These are phyloP conservation scores for Endoconidiophora laricicola DNA, from an alignment of 2,329 filamentous ascomycete species.

Conservation along the genomic window DNA sequence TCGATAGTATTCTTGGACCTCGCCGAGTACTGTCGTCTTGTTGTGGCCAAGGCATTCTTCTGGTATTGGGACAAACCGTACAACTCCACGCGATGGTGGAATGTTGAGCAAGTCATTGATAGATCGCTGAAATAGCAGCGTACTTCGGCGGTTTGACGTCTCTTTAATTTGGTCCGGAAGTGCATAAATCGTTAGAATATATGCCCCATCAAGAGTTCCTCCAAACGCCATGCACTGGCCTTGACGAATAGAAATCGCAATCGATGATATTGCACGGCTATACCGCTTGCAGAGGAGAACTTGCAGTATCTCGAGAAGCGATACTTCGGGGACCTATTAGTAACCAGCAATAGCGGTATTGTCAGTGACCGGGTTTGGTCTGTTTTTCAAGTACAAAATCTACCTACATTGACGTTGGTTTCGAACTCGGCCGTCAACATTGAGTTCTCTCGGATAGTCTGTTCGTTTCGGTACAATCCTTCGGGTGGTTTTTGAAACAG, in stretches of 20 bases:
- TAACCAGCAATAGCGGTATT: not conserved
- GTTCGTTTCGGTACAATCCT: not conserved
- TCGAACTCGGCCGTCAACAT: slow-evolving; percentile 5
- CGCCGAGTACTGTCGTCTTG: slow-evolving; percentile 51
- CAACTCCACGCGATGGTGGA: slow-evolving; percentile 45
- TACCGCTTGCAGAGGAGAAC: slow-evolving; percentile 60
- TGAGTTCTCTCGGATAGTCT: not conserved
- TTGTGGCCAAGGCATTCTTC: slow-evolving; percentile 59
- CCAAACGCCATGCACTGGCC: slow-evolving; percentile 59
- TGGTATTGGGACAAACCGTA: slow-evolving; percentile 52
- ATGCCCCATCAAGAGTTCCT: slow-evolving; percentile 62
- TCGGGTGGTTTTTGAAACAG: not conserved
- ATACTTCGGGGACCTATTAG: slow-evolving; percentile 56
- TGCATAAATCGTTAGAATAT: slow-evolving; percentile 57
- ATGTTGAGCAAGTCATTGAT: slow-evolving; percentile 57
- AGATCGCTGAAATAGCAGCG: slow-evolving; percentile 58
- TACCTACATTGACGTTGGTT: slow-evolving; percentile 7
- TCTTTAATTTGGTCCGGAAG: slow-evolving; percentile 52
- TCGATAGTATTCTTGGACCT: slow-evolving; percentile 40
- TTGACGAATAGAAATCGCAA: slow-evolving; percentile 63
- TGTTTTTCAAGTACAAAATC: slow-evolving; percentile 7
- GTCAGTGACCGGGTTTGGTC: not conserved
- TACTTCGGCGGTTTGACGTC: slow-evolving; percentile 65
- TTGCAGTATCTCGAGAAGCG: slow-evolving; percentile 55
- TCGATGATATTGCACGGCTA: slow-evolving; percentile 53